A percentile compares a stretch with the other conserved stretches of the same genome.
Evolutionary conservation across 2,329 filamentous ascomycete genomes (phyloP).

Genomic region (Verticillium nubilum): DNA sequence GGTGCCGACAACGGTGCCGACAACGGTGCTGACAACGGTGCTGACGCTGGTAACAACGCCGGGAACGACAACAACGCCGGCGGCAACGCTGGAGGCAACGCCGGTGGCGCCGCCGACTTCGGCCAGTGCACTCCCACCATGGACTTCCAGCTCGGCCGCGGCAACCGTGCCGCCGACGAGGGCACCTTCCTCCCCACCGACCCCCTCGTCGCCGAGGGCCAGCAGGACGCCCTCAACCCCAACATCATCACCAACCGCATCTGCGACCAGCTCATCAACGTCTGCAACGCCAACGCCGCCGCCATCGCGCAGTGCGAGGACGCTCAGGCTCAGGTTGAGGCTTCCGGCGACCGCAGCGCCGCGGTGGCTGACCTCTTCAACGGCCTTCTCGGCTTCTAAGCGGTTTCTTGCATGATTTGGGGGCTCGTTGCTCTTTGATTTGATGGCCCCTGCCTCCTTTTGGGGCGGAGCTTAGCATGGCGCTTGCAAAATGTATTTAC

Average conservation of each 20-base stretch:
- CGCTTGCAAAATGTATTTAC: neutral
- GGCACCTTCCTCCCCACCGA: slow-evolving; percentile 56
- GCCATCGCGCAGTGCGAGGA: slow-evolving; percentile 41
- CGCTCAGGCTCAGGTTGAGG: slow-evolving; percentile 44
- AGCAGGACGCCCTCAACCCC: slow-evolving; percentile 55
- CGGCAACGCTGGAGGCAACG: slow-evolving; percentile 13
- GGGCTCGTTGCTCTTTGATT: neutral
- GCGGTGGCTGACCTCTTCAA: slow-evolving; percentile 45
- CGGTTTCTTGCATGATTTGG: neutral
- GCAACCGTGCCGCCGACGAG: slow-evolving; percentile 42
- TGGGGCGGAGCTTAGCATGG: neutral
- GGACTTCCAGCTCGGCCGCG: slow-evolving; percentile 50
- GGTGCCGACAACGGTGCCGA: slow-evolving; percentile 11
- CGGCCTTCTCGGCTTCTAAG: slow-evolving; percentile 30
- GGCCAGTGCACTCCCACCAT: slow-evolving; percentile 44
- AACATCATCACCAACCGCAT: slow-evolving; percentile 60
- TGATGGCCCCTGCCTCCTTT: neutral
- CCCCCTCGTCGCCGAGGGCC: slow-evolving; percentile 46
- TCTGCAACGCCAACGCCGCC: slow-evolving; percentile 52
- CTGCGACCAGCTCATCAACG: slow-evolving; percentile 55
- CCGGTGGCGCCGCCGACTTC: slow-evolving; percentile 36
- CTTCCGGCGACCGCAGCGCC: slow-evolving; percentile 41
- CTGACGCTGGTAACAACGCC: slow-evolving; percentile 19
- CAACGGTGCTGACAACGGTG: slow-evolving; percentile 22
- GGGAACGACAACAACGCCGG: slow-evolving; percentile 13